Evolutionary conservation across 2,329 filamentous ascomycete species (phyloP).

Genomic region (Fusarium duplospermum): DNA sequence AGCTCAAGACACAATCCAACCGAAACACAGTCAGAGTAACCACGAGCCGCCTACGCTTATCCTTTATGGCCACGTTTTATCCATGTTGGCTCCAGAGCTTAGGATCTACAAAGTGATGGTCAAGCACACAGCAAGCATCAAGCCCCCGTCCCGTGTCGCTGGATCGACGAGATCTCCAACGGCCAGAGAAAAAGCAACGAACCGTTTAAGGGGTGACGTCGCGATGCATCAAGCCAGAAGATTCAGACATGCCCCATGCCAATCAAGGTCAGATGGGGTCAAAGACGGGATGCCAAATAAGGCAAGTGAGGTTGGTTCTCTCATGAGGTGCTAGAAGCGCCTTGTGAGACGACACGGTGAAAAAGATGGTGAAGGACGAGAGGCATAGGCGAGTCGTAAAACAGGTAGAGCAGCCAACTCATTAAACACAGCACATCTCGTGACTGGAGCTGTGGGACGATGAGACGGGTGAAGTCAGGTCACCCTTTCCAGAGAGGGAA

Average conservation of each 20-base stretch:
- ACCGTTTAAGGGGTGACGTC: conserved; percentile 23
- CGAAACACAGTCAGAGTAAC: conserved; percentile 7
- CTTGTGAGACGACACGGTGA: conserved; percentile 1
- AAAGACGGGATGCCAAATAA: conserved; percentile 1
- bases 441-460: conserved; percentile 34
- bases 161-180: conserved; percentile 35
- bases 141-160: conserved; percentile 4
- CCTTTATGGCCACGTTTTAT: conserved; percentile 27
- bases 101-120: conserved; percentile 11
- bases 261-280: neutral
- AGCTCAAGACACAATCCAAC: conserved; percentile 12
- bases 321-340: neutral
- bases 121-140: conserved; percentile 12
- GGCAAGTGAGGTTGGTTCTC: neutral
- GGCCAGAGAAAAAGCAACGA: conserved; percentile 22
- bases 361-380: conserved; percentile 17
- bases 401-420: conserved; percentile 5
- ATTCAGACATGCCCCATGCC: neutral
- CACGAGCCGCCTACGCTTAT: conserved; percentile 18
- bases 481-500: conserved; percentile 11
- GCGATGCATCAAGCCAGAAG: conserved; percentile 6
- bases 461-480: conserved; percentile 31
- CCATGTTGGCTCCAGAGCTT: neutral
- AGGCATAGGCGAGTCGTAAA: conserved; percentile 14
- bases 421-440: conserved; percentile 23